These are phyloP conservation scores for Zymoseptoria ardabiliae DNA, from an alignment of 2,329 filamentous ascomycete genomes.

Conservation along the genomic window DNA sequence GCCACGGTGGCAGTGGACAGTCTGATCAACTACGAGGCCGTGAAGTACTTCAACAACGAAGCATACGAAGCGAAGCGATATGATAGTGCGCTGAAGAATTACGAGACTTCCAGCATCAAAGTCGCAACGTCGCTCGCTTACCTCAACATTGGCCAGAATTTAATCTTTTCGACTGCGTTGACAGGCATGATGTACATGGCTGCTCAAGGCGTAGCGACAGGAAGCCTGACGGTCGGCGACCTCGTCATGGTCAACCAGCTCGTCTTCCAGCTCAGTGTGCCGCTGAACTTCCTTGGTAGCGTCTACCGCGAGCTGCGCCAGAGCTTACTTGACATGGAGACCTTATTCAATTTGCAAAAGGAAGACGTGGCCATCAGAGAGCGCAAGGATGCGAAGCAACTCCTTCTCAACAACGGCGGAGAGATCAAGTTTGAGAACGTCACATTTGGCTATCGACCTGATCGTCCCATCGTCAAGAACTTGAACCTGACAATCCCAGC, in stretches of 20 bases:
- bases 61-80: slow-evolving; percentile 88
- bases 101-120: slow-evolving; percentile 93
- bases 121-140: slow-evolving; percentile 88
- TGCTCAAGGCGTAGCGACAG: slow-evolving; percentile 76
- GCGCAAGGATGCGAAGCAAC: slow-evolving; percentile 61
- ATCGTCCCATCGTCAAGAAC: slow-evolving; percentile 79
- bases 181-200: slow-evolving; percentile 98
- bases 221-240: slow-evolving; percentile 82
- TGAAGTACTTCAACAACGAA: slow-evolving; percentile 99
- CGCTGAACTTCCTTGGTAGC: slow-evolving; percentile 94
- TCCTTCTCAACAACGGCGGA: slow-evolving; percentile 62
- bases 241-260: slow-evolving; percentile 98
- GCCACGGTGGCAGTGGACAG: slow-evolving; percentile 95
- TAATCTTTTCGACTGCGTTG: slow-evolving; percentile 91
- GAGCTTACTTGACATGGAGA: slow-evolving; percentile 96
- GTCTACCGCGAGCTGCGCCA: slow-evolving; percentile 94
- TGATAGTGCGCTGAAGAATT: slow-evolving; percentile 74
- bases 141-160: slow-evolving; percentile 89
- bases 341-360: slow-evolving; percentile 92
- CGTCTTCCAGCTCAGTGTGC: slow-evolving; percentile 94
- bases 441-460: slow-evolving; percentile 81
- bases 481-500: slow-evolving; percentile 84
- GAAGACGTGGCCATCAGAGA: slow-evolving; percentile 86
- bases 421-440: slow-evolving; percentile 95
- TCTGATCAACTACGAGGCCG: slow-evolving; percentile 96